Conservation (phyloP, 2,329 filamentous ascomycete species). For the Lizonia empirigonia region DNA sequence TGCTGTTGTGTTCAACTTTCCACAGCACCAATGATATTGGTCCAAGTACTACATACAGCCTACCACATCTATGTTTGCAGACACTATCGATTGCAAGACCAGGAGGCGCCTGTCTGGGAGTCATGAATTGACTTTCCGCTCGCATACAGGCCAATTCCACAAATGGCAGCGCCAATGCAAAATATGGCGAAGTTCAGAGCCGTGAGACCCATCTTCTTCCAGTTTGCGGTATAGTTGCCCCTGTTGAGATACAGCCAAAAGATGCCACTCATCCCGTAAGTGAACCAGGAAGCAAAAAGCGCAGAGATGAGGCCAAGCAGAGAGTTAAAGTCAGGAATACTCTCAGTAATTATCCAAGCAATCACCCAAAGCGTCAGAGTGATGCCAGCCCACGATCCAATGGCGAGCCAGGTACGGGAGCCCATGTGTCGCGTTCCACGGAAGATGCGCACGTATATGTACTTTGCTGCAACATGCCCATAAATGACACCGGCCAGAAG, state of each 20-base stretch:
- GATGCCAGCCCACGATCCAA: constrained; percentile 64
- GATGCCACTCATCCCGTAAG: constrained; percentile 53
- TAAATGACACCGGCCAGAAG: constrained; percentile 73
- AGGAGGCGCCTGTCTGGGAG: constrained; percentile 23
- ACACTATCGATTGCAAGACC: constrained; percentile 24
- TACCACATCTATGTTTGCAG: background rate
- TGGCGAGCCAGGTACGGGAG: constrained; percentile 22
- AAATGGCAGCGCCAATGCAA: constrained; percentile 28
- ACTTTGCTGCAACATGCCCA: constrained; percentile 66
- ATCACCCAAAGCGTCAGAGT: constrained; percentile 62
- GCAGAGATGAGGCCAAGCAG: constrained; percentile 64
- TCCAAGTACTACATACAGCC: background rate
- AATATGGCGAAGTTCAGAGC: constrained; percentile 52
- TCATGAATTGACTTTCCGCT: constrained; percentile 33
- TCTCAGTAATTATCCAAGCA: constrained; percentile 70
- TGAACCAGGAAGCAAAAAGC: constrained; percentile 70
- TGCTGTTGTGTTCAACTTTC: background rate
- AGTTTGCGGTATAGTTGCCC: constrained; percentile 46
- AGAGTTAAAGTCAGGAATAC: constrained; percentile 70
- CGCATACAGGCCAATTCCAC: constrained; percentile 31
- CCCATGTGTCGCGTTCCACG: constrained; percentile 56
- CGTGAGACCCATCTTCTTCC: constrained; percentile 54
- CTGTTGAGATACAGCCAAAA: constrained; percentile 57
- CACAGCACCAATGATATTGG: background rate
- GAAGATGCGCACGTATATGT: constrained; percentile 68